phyloP scores from a whole-genome alignment of 140 eudicot species.

The Anethum foeniculum region DNA sequence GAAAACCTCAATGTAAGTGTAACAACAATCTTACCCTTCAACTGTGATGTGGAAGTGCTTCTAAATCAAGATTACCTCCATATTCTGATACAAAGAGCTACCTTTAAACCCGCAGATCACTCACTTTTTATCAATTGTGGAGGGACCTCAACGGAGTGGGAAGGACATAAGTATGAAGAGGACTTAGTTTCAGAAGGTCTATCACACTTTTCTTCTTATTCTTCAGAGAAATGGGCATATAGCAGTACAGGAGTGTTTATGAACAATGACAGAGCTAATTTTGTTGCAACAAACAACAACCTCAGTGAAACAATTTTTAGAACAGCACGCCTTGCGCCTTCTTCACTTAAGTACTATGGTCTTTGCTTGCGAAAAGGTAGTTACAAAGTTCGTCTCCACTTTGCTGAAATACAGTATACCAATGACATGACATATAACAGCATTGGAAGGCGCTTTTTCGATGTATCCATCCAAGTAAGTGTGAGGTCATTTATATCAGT shows the following conservation, averaged over 20 bases:
- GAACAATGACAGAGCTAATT: conserved; percentile 26
- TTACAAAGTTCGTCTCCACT: conserved; percentile 76
- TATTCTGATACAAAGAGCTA: neutral
- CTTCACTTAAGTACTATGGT: conserved; percentile 72
- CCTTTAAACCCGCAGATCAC: conserved; percentile 31
- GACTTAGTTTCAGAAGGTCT: conserved; percentile 27
- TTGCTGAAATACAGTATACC: conserved; percentile 68
- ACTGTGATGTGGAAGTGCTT: neutral
- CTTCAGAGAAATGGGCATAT: conserved; percentile 58
- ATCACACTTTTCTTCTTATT: conserved; percentile 34
- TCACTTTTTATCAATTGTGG: conserved; percentile 74
- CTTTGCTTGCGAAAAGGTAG: conserved; percentile 62
- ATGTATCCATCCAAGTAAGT: conserved; percentile 80
- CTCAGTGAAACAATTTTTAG: conserved; percentile 29
- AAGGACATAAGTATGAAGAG: conserved; percentile 49
- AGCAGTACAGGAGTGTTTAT: conserved; percentile 58
- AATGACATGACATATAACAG: conserved; percentile 44
- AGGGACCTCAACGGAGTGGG: conserved; percentile 33
- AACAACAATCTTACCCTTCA: neutral
- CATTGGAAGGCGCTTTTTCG: conserved; percentile 74
- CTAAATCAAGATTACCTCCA: conserved; percentile 1
- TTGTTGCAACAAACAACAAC: conserved; percentile 9
- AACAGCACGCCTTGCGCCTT: conserved; percentile 74
- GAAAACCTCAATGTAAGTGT: conserved; percentile 25
- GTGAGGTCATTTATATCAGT: neutral